phyloP scores from a whole-genome alignment of 1,284 basidiomycete genomes.

The Fistulinella cinereoalba region DNA sequence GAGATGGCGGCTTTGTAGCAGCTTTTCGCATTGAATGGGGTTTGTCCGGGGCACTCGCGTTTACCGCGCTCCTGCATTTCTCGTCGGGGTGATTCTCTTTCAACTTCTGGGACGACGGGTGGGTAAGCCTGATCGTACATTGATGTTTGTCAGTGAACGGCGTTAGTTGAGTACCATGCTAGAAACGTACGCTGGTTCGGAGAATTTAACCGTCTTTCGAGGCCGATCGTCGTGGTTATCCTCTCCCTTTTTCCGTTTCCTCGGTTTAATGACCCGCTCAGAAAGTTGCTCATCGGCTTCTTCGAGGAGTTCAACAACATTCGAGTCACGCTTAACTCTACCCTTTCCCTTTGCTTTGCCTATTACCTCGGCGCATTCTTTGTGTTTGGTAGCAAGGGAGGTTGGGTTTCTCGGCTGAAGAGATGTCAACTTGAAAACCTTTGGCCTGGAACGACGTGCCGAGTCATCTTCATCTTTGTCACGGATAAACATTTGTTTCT shows the following conservation, averaged over 20 bases:
- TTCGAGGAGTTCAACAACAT: slow-evolving; percentile 2
- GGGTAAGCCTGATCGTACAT: slow-evolving; percentile 6
- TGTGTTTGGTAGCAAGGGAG: background rate
- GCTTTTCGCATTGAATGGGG: background rate
- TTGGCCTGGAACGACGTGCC: too few species aligned
- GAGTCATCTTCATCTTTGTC: slow-evolving; percentile 3
- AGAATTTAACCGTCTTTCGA: slow-evolving; percentile 19
- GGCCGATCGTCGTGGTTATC: slow-evolving; percentile 22
- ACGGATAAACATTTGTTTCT: slow-evolving; percentile 1
- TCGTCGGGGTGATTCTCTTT: slow-evolving; percentile 25
- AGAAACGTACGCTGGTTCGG: slow-evolving; percentile 14
- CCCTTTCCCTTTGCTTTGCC: slow-evolving; percentile 4
- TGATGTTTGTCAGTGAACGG: background rate
- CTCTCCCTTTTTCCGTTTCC: slow-evolving; percentile 22
- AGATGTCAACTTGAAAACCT: too few species aligned
- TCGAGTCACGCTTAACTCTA: background rate
- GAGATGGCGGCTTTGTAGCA: slow-evolving; percentile 1
- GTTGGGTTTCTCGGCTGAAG: too few species aligned
- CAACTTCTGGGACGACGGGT: slow-evolving; percentile 20
- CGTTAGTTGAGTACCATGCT: background rate
- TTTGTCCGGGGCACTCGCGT: slow-evolving; percentile 1
- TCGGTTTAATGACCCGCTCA: slow-evolving; percentile 4
- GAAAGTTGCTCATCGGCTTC: slow-evolving; percentile 2
- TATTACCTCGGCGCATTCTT: background rate
- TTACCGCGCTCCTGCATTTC: background rate